phyloP scores from a whole-genome alignment of 768 basidiomycete genomes.

The Russula vinacea region DNA sequence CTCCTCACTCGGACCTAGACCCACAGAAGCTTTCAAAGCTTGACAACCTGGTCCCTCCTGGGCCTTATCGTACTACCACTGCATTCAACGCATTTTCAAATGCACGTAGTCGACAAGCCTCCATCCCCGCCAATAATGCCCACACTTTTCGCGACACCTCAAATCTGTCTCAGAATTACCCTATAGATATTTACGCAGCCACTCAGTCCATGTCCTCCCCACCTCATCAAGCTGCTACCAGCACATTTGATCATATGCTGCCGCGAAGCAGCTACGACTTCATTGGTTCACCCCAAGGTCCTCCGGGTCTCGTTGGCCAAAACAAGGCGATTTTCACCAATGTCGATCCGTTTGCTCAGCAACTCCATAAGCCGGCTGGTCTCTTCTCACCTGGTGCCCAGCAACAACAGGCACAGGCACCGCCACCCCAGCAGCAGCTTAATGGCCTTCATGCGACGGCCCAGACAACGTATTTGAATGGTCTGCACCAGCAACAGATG shows the following conservation, averaged over 20 bases:
- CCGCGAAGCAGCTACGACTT: conserved; percentile 27
- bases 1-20: conserved; percentile 24
- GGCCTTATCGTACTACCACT: conserved; percentile 30
- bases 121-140: conserved; percentile 20
- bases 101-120: conserved; percentile 27
- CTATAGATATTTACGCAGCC: conserved; percentile 28
- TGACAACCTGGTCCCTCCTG: conserved; percentile 28
- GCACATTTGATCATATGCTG: conserved; percentile 24
- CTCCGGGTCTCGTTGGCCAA: conserved; percentile 21
- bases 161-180: conserved; percentile 29
- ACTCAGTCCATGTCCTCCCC: conserved; percentile 28
- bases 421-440: conserved; percentile 37
- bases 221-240: conserved; percentile 27
- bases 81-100: conserved; percentile 31
- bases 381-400: conserved; percentile 38
- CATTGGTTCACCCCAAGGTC: conserved; percentile 18
- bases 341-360: conserved; percentile 30
- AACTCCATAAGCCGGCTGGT: conserved; percentile 23
- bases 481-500: conserved; percentile 40
- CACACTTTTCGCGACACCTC: conserved; percentile 32
- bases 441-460: conserved; percentile 34
- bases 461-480: conserved; percentile 41
- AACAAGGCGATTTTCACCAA: conserved; percentile 26
- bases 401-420: conserved; percentile 38
- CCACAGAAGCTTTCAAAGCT: conserved; percentile 28